Conservation (phyloP, 768 basidiomycete genomes). For the Rickenella mellea region DNA sequence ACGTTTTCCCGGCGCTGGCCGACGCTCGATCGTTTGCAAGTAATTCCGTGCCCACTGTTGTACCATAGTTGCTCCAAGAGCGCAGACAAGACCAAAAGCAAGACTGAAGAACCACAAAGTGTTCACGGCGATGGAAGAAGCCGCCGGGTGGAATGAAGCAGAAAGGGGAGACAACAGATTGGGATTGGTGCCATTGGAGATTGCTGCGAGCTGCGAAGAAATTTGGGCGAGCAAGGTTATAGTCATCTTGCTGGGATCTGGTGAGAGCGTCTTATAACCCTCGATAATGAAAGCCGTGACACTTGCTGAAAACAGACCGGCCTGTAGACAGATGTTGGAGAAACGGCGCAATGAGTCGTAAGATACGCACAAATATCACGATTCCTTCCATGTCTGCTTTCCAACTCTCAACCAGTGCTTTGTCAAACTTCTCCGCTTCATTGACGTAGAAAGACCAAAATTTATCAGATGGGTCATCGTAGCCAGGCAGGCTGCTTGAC, state of each 20-base stretch:
- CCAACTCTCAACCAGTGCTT: conserved; percentile 5
- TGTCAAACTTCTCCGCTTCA: conserved; percentile 7
- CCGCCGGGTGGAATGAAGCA: neutral
- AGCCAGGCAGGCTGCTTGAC: too few species aligned
- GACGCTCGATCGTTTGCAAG: conserved; percentile 5
- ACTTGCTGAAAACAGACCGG: conserved; percentile 14
- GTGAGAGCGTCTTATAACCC: conserved; percentile 9
- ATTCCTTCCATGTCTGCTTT: conserved; percentile 8
- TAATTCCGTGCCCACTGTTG: conserved; percentile 4
- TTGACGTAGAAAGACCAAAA: conserved; percentile 6
- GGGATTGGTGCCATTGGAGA: too few species aligned
- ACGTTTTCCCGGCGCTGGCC: conserved; percentile 5
- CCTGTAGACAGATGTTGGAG: too few species aligned
- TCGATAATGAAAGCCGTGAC: conserved; percentile 11
- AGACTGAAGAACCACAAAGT: conserved; percentile 9
- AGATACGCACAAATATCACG: conserved; percentile 9
- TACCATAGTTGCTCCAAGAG: conserved; percentile 4
- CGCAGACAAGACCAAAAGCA: conserved; percentile 6
- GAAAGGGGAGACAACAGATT: neutral
- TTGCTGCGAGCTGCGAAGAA: conserved; percentile 4
- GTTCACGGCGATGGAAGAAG: conserved; percentile 6
- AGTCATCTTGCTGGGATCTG: conserved; percentile 1
- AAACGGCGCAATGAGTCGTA: too few species aligned
- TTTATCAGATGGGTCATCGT: neutral
- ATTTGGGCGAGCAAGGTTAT: conserved; percentile 3